Evolutionary conservation across 371 early-diverging fungal species (phyloP).

Genomic region (Massospora cicadina): DNA sequence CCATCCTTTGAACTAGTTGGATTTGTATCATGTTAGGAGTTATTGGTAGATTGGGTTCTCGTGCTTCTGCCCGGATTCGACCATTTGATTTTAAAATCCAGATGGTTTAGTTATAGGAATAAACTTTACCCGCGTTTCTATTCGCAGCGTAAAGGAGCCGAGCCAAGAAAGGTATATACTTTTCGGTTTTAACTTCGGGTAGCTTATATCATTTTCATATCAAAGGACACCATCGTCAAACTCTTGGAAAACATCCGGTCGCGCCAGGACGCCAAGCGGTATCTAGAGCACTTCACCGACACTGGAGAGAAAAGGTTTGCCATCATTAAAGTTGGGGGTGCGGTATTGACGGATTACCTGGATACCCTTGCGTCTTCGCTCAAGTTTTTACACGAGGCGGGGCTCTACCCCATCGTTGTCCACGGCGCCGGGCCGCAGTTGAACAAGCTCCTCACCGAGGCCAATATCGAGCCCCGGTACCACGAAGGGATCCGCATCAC

Average conservation of each 20-base stretch:
- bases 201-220: neutral
- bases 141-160: neutral
- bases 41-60: too few relatives aligned
- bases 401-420: conserved; percentile 91
- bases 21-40: too few relatives aligned
- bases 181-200: neutral
- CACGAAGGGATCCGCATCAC: conserved; percentile 93
- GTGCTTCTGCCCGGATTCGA: too few relatives aligned
- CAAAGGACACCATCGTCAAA: conserved; percentile 85
- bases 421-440: conserved; percentile 96
- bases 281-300: conserved; percentile 82
- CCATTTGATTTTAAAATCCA: too few relatives aligned
- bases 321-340: conserved; percentile 96
- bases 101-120: too few relatives aligned
- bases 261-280: conserved; percentile 92
- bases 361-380: conserved; percentile 82
- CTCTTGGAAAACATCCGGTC: conserved; percentile 96
- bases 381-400: conserved; percentile 88
- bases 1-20: too few relatives aligned
- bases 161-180: neutral
- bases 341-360: conserved; percentile 84
- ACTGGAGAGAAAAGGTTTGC: conserved; percentile 97
- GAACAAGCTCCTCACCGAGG: conserved; percentile 68
- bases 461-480: conserved; percentile 79
- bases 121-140: neutral